Evolutionary conservation across 768 basidiomycete genomes (phyloP), one percentile per base, ranked within the genome.

Genomic region (Brasilioporus rufonigricans): DNA sequence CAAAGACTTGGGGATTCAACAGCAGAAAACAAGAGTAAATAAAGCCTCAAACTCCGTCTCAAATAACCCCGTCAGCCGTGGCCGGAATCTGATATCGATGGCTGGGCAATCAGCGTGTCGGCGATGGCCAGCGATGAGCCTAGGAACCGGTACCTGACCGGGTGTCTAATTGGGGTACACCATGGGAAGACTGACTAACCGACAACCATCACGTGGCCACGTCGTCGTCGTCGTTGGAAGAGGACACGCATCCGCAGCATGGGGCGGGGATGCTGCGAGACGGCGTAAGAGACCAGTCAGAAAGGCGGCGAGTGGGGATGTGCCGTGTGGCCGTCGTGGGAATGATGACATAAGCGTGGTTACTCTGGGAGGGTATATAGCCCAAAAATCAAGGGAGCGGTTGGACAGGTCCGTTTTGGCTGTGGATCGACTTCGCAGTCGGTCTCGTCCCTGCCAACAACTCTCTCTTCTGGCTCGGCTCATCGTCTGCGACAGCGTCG

Each of bases 371-470:
- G 26, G 31, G 35, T 69, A 65, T 71, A 62, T 63, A 71, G 51
- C 26, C 41, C 32, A 65, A 71, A 68, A 69, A 65, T 44, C 19
- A 33, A n/a, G 51, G 18, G 18, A 26, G 21, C 31, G 38, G 41
- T 61, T 61, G 19, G 41, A 48, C 47, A 70, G 61, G 60, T 58
- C 65, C 57, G 69, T 70, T 65, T 67, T 65, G 70, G 70, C 71
- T 71, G 69, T 72, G 76, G 76, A 76, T 77, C 76, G 76, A 77
- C 74, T 64, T 64, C 66, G 65, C 70, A 73, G 76, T 76, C 74
- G 76, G 74, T 76, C 74, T 72, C 64, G 57, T 71, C 70, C 69
- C 70, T 63, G 72, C 67, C 68, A 69, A 43, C 59, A 61, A 59
- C 63, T 64, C 61, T 68, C 64, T 67, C 62, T 68, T 66, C 61